Percentiles rank a stretch among this genome's conserved stretches.
Evolutionary conservation across 495 filamentous ascomycete species (phyloP).

Genomic region (Cercophora sp.): DNA sequence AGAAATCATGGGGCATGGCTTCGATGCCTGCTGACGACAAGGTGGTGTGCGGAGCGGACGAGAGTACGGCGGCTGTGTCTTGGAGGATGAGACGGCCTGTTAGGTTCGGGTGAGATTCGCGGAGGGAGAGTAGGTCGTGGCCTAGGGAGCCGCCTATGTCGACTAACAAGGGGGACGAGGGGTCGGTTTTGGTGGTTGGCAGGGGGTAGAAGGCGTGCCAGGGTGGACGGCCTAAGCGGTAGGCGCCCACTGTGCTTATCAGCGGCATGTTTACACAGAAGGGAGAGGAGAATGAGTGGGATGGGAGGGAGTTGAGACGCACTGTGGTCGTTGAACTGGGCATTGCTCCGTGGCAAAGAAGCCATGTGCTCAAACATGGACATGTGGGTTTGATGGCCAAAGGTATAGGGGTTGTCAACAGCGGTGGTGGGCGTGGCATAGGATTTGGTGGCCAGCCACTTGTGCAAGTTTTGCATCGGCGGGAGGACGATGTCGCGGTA

Average conservation of each 20-base stretch:
- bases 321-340: constrained; percentile 49
- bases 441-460: constrained; percentile 24
- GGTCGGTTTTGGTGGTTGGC: constrained; percentile 28
- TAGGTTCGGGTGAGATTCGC: constrained; percentile 31
- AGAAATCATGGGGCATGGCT: constrained; percentile 34
- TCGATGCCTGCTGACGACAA: constrained; percentile 18
- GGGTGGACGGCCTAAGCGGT: constrained; percentile 43
- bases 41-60: constrained; percentile 10
- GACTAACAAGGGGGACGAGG: constrained; percentile 40
- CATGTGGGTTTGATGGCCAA: constrained; percentile 26
- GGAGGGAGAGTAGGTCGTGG: constrained; percentile 48
- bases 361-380: constrained; percentile 28
- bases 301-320: no score
- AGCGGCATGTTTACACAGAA: no score
- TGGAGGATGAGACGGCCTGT: constrained; percentile 47
- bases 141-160: constrained; percentile 53
- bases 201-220: constrained; percentile 53
- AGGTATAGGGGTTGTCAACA: constrained; percentile 28
- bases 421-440: constrained; percentile 22
- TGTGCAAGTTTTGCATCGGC: constrained; percentile 14
- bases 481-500: constrained; percentile 18
- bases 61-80: constrained; percentile 40
- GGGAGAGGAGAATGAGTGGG: no score
- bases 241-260: no score
- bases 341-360: constrained; percentile 18